phyloP scores from a whole-genome alignment of 2,329 filamentous ascomycete genomes.

The Cladosporium sp. region DNA sequence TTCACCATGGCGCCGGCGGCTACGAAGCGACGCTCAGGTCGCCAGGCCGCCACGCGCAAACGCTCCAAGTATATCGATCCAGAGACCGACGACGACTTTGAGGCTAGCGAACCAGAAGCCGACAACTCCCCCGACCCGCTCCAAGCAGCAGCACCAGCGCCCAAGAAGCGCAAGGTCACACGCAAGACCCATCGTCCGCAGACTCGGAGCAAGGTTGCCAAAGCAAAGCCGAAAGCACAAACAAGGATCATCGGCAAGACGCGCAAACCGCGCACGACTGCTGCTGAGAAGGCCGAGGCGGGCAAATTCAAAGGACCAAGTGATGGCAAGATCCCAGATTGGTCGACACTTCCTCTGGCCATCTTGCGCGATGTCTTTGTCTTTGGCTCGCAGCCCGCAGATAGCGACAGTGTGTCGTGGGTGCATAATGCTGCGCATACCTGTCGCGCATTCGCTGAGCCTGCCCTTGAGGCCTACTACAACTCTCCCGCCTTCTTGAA shows the following conservation, averaged over 20 bases:
- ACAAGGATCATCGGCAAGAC: constrained; percentile 20
- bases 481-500: constrained; percentile 27
- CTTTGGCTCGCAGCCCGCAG: constrained; percentile 27
- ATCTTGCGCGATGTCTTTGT: constrained; percentile 33
- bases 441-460: constrained; percentile 32
- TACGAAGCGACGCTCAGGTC: constrained; percentile 31
- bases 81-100: constrained; percentile 34
- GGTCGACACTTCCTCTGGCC: constrained; percentile 31
- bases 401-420: constrained; percentile 28
- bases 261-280: constrained; percentile 18
- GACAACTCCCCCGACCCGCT: constrained; percentile 15
- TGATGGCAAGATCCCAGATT: constrained; percentile 31
- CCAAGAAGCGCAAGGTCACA: constrained; percentile 20
- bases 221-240: constrained; percentile 16
- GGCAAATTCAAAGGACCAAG: constrained; percentile 28
- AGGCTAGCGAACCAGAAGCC: constrained; percentile 20
- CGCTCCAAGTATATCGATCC: constrained; percentile 32
- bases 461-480: constrained; percentile 37
- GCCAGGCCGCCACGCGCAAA: constrained; percentile 31
- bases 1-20: constrained; percentile 18
- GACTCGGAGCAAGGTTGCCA: constrained; percentile 22
- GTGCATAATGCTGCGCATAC: constrained; percentile 29
- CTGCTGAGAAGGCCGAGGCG: constrained; percentile 15
- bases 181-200: constrained; percentile 19
- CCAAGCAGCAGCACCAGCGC: constrained; percentile 11